Evolutionary conservation across 2,329 filamentous ascomycete species (phyloP), one percentile per base, ranked within the genome.

Genomic region (Botryosphaeria agaves): DNA sequence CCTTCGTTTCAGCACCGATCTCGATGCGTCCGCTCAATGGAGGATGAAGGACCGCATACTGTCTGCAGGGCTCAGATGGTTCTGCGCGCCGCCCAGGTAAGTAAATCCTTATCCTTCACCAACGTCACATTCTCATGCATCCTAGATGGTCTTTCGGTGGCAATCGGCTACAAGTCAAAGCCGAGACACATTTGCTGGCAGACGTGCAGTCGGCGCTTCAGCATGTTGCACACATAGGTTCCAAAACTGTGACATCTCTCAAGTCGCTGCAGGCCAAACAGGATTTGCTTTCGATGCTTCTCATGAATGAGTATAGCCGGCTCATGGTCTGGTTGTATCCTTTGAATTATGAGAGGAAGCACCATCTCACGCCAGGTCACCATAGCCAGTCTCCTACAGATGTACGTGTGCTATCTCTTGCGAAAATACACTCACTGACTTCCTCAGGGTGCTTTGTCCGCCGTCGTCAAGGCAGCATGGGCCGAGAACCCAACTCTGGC

Each of bases 121-220:
- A 6, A 9, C 15, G n/a, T 3, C 6, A 20, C 9, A 6, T 12
- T 27, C 17, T 31, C 46, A 38, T 47, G 32, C 31, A 21, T 9
- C 31, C n/a, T 37, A 64, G 62, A 40, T 98, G 89, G 87, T 92
- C 89, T 0, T 95, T 89, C 53, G 89, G 89, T 33, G 89, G 87
- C 43, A 98, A 94, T 48, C 70, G 81, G 29, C 59, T 98, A 11
- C 89, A 98, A 49, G 63, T 95, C 30, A 95, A 92, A 59, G 87
- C 91, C 0, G 89, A 99, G 54, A 72, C 83, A 19, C 77, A 78
- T 40, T 61, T 93, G 12, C 66, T 95, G 23, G 66, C 67, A 5
- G 84, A 94, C 47, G 74, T 94, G 20, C 61, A 76, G 29, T 51
- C 56, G 7, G 69, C 74, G 9, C 56, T 98, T 36, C 72, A 73